These are phyloP conservation scores for Colletotrichum sp. DNA, from an alignment of 2,329 filamentous ascomycete species.

Conservation along the genomic window DNA sequence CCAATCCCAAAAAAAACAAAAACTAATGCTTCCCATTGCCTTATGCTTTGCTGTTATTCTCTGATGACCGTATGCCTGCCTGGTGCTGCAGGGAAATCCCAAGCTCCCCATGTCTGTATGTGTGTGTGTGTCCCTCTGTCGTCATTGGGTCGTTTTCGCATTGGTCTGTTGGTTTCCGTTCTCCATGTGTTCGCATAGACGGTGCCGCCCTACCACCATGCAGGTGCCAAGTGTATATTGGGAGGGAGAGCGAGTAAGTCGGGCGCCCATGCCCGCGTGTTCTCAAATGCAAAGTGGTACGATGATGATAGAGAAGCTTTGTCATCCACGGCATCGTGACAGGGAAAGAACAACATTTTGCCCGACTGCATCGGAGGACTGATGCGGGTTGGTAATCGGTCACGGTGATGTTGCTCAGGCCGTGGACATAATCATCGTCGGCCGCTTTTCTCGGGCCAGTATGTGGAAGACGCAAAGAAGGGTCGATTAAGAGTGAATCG, in stretches of 20 bases:
- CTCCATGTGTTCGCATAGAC: background rate
- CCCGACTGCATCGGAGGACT: background rate
- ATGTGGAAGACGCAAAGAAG: background rate
- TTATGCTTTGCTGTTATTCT: background rate
- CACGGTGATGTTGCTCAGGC: background rate
- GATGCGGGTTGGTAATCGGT: background rate
- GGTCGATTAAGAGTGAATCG: background rate
- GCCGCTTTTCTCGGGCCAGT: background rate
- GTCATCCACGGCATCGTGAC: background rate
- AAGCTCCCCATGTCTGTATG: background rate
- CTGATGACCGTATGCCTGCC: background rate
- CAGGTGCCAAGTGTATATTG: background rate
- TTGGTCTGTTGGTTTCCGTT: background rate
- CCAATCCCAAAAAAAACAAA: background rate
- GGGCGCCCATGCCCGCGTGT: background rate
- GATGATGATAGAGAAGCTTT: slow-evolving; percentile 1
- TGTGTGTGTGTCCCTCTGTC: background rate
- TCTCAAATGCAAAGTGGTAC: slow-evolving; percentile 8
- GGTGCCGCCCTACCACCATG: background rate
- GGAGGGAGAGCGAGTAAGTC: slow-evolving; percentile 2
- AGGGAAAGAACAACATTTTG: background rate
- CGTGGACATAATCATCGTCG: background rate
- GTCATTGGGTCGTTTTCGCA: background rate
- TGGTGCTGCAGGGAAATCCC: background rate
- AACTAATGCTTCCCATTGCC: background rate